Evolutionary conservation across 208 protist species (phyloP).

Genomic region (Tetramitus jugosus): DNA sequence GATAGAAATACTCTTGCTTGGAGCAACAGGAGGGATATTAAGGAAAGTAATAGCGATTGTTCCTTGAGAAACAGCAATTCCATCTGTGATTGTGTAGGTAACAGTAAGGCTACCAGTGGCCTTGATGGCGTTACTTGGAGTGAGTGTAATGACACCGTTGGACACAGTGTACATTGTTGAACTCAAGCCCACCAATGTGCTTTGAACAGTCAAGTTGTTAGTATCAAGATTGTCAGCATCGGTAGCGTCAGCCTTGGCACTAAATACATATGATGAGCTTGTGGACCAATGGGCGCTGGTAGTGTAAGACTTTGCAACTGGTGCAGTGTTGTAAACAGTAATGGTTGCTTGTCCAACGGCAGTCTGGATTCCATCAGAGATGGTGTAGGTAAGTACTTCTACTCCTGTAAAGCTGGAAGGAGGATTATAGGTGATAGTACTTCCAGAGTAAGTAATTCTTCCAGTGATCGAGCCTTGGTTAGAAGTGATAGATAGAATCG

Average conservation of each 20-base stretch:
- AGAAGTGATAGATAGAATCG: too few species aligned
- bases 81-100: slow-evolving; percentile 6
- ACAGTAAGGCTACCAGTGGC: too few species aligned
- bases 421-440: background rate
- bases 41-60: background rate
- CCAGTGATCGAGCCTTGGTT: background rate
- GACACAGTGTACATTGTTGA: too few species aligned
- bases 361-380: background rate
- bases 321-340: too few species aligned
- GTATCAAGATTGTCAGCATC: background rate
- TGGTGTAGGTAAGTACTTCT: background rate
- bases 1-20: background rate
- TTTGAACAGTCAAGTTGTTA: background rate
- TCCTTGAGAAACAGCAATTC: background rate
- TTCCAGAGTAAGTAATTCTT: background rate
- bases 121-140: too few species aligned
- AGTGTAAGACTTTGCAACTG: too few species aligned
- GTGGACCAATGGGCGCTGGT: background rate
- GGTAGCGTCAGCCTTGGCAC: too few species aligned
- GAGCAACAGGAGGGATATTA: too few species aligned
- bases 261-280: background rate
- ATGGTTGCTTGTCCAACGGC: too few species aligned
- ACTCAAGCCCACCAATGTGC: too few species aligned
- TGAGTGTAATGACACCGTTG: too few species aligned
- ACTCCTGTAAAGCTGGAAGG: background rate